Evolutionary conservation across 139 green algal species (phyloP), one percentile per base, ranked within the genome.

Genomic region (Chlamydomonas incerta): DNA sequence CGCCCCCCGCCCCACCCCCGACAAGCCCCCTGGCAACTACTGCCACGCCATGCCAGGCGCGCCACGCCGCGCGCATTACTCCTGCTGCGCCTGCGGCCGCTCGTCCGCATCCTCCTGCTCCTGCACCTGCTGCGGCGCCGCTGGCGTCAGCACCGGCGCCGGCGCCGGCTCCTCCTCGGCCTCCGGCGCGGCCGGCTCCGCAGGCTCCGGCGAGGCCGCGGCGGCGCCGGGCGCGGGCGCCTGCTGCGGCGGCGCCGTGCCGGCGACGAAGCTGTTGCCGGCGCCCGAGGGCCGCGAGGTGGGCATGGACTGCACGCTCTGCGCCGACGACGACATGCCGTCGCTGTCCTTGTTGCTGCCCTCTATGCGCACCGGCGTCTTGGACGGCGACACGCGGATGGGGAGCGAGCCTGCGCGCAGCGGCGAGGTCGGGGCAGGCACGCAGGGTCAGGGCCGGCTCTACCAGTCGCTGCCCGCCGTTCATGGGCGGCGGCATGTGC

Each of bases 321-420:
- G 41, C 55, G 68, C 68, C 2, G 67, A 75, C 55, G n/a, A 65
- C 2, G 85, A 67, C 33, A 81, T 66, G 20, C 66, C 79, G n/a
- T 85, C 79, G 79, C 79, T 75, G 65, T 85, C 79, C 31, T 50
- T 18, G 28, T 63, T 47, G 41, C 41, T 50, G 79, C 57, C 46
- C 58, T 88, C 81, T 34, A 85, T 62, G 29, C 95, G 92, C 21
- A 98, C 95, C 26, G 96, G 96, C 0, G 96, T 97, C 81, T 98
- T 98, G 11, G 95, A 98, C 21, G 96, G 95, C 6, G 92, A 95
- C 28, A 98, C 92, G 15, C 96, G 90, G 50, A 99, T 93, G 1
- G 94, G 95, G 60, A 96, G 84, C 0, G 91, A 92, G 4, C 95
- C 93, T 94, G 86, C 74, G 88, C 34, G 24, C 17, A 3, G 17